phyloP scores from a whole-genome alignment of 345 rosid genomes.

The Eucalyptus marginata region DNA sequence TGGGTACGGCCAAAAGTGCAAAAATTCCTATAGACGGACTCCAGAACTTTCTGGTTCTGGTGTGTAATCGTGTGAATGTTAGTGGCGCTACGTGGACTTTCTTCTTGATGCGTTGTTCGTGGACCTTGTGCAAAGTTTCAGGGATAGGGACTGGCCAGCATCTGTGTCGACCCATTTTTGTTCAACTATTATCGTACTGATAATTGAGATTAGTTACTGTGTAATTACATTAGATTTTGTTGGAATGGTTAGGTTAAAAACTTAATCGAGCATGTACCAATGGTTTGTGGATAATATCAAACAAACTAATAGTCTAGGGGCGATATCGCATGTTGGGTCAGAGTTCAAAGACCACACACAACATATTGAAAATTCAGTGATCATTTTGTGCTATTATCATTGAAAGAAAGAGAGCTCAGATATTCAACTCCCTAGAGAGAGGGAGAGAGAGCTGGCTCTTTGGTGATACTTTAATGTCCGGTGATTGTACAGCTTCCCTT shows the following conservation, averaged over 20 bases:
- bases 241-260: neutral
- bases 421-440: neutral
- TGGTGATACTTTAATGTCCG: neutral
- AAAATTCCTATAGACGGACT: neutral
- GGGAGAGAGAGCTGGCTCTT: neutral
- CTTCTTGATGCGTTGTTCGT: neutral
- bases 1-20: neutral
- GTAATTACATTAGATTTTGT: neutral
- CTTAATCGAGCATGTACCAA: neutral
- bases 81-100: neutral
- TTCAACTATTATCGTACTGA: neutral
- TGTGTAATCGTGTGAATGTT: neutral
- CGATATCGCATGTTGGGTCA: neutral
- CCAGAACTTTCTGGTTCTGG: neutral
- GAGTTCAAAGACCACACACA: rapidly evolving
- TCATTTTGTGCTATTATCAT: rapidly evolving
- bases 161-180: neutral
- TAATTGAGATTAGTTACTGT: neutral
- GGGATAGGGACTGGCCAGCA: neutral
- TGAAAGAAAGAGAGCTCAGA: neutral
- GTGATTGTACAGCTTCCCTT: neutral
- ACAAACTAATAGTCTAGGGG: neutral
- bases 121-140: neutral
- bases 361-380: neutral
- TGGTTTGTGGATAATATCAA: neutral